Conservation (phyloP, 2,329 filamentous ascomycete species). For the Ophiocordyceps camponoti-floridani region DNA sequence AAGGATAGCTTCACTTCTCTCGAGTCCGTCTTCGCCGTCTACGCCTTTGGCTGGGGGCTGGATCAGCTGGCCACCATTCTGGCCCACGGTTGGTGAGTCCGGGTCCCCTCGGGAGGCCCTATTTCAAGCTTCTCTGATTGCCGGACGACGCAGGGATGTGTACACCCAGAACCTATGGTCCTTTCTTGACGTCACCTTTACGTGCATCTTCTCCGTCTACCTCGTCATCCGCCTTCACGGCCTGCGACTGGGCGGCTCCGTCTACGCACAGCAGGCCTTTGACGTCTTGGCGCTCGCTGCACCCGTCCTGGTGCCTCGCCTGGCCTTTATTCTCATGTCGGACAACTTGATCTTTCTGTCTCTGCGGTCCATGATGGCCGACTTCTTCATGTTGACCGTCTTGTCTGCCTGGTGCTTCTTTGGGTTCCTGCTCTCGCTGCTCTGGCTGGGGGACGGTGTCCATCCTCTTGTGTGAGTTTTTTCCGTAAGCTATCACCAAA, state of each 20-base stretch:
- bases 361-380: conserved; percentile 66
- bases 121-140: neutral
- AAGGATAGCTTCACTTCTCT: conserved; percentile 33
- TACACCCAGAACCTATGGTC: conserved; percentile 84
- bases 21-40: conserved; percentile 54
- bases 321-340: conserved; percentile 69
- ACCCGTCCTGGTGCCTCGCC: conserved; percentile 56
- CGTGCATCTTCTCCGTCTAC: conserved; percentile 53
- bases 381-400: conserved; percentile 62
- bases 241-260: conserved; percentile 28
- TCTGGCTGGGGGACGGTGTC: conserved; percentile 54
- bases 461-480: conserved; percentile 35
- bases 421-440: conserved; percentile 62
- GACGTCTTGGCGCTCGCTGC: conserved; percentile 67
- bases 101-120: neutral
- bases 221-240: conserved; percentile 50
- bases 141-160: conserved; percentile 40
- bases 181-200: conserved; percentile 66
- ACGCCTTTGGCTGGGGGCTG: conserved; percentile 60
- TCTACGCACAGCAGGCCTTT: conserved; percentile 45
- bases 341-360: conserved; percentile 75
- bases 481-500: neutral
- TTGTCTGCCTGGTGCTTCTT: conserved; percentile 70
- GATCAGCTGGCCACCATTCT: conserved; percentile 63
- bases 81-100: conserved; percentile 45